These are phyloP conservation scores for Sporothrix curviconia DNA, from an alignment of 2,329 filamentous ascomycete species.

Conservation along the genomic window DNA sequence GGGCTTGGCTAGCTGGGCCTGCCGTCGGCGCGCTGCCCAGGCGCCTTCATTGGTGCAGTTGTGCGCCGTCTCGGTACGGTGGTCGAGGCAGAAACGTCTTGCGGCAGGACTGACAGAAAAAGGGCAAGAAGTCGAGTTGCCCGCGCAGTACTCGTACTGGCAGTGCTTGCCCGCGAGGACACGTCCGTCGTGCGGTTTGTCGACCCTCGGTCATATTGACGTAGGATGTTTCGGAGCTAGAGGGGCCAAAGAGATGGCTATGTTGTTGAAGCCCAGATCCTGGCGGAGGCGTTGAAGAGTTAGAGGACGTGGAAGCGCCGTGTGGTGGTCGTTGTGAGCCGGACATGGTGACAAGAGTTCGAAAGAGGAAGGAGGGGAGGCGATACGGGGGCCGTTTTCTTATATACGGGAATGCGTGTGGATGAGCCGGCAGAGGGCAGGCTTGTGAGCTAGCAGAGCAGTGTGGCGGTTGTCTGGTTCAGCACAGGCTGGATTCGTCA, in stretches of 20 bases:
- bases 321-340: conserved; percentile 26
- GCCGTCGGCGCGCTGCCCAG: conserved; percentile 53
- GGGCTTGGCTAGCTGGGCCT: conserved; percentile 46
- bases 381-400: background rate
- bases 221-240: conserved; percentile 45
- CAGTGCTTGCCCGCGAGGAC: conserved; percentile 84
- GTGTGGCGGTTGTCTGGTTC: background rate
- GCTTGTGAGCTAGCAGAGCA: too few relatives aligned
- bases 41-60: conserved; percentile 55
- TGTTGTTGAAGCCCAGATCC: too few relatives aligned
- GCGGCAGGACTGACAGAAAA: conserved; percentile 82
- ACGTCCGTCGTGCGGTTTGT: conserved; percentile 52
- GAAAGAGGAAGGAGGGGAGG: background rate
- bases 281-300: conserved; percentile 28
- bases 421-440: background rate
- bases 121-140: conserved; percentile 92
- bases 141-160: conserved; percentile 85
- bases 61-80: conserved; percentile 80
- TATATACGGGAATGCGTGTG: background rate
- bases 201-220: conserved; percentile 62
- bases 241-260: too few relatives aligned
- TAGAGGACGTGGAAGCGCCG: background rate
- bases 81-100: conserved; percentile 87
- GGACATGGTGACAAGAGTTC: conserved; percentile 42
- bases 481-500: conserved; percentile 11